A percentile compares a stretch with the other conserved stretches of the same genome.
Conservation (phyloP, 192 early-diverging fungal species). For the Gaertneriomyces sp. region DNA sequence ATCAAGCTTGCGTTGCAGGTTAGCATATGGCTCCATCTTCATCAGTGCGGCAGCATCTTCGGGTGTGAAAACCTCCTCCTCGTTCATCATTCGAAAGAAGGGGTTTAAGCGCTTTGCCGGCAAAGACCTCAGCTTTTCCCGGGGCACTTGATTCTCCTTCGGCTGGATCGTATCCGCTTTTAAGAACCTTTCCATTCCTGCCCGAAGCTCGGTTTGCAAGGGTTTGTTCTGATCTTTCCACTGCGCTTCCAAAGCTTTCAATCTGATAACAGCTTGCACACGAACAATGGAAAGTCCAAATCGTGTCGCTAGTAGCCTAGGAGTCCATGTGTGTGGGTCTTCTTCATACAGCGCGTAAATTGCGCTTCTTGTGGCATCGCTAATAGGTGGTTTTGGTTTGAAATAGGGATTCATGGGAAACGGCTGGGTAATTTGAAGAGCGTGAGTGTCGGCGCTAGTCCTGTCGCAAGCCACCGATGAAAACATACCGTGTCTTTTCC, state of each 20-base stretch:
- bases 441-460: background rate
- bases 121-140: conserved; percentile 35
- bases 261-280: conserved; percentile 82
- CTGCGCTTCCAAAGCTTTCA: conserved; percentile 76
- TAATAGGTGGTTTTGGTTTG: conserved; percentile 70
- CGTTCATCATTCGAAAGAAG: conserved; percentile 76
- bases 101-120: conserved; percentile 65
- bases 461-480: background rate
- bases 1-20: conserved; percentile 41
- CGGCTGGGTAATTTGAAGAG: conserved; percentile 39
- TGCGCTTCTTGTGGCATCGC: conserved; percentile 61
- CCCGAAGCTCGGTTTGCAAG: conserved; percentile 65
- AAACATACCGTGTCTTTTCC: conserved; percentile 9
- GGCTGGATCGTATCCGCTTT: conserved; percentile 37
- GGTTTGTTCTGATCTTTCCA: conserved; percentile 59
- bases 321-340: conserved; percentile 59
- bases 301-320: conserved; percentile 65
- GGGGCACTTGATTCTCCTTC: background rate
- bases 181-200: conserved; percentile 84
- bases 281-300: conserved; percentile 76
- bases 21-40: conserved; percentile 61
- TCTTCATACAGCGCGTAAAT: conserved; percentile 67
- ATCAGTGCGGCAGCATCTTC: conserved; percentile 77
- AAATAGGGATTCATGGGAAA: conserved; percentile 91
- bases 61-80: conserved; percentile 68